Conservation (phyloP, 768 basidiomycete genomes). For the Kwoniella botswanensis region DNA sequence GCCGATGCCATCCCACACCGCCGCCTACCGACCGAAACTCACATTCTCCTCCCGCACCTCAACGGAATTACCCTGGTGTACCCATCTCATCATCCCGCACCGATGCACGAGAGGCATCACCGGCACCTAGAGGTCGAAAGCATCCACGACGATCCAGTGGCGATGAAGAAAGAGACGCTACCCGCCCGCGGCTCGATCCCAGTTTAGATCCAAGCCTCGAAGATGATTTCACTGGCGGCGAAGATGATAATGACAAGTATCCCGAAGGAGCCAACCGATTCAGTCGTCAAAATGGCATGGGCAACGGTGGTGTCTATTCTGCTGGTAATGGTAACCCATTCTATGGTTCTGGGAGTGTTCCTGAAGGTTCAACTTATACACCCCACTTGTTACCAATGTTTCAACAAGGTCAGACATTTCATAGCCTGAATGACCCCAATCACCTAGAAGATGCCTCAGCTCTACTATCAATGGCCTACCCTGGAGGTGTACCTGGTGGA, state of each 20-base stretch:
- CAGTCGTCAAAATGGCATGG: slow-evolving; percentile 32
- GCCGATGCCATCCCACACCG: slow-evolving; percentile 57
- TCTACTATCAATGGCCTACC: slow-evolving; percentile 56
- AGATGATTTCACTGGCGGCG: slow-evolving; percentile 33
- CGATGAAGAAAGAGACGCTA: slow-evolving; percentile 19
- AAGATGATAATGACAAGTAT: slow-evolving; percentile 23
- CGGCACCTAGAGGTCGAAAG: slow-evolving; percentile 27
- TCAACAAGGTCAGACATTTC: slow-evolving; percentile 29
- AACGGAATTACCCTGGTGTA: slow-evolving; percentile 45
- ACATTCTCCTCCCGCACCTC: slow-evolving; percentile 37
- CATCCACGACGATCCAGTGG: slow-evolving; percentile 28
- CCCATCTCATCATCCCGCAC: slow-evolving; percentile 49
- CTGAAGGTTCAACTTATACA: slow-evolving; percentile 40
- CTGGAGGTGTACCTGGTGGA: slow-evolving; percentile 27
- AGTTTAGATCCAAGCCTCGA: slow-evolving; percentile 24
- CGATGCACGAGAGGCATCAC: slow-evolving; percentile 43
- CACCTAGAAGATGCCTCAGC: slow-evolving; percentile 57
- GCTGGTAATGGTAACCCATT: slow-evolving; percentile 22
- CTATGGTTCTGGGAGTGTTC: slow-evolving; percentile 19
- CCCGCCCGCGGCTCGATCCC: slow-evolving; percentile 18
- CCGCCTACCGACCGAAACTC: slow-evolving; percentile 41
- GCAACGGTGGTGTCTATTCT: slow-evolving; percentile 38
- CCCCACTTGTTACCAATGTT: slow-evolving; percentile 50
- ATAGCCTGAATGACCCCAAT: slow-evolving; percentile 37
- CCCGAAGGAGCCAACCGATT: slow-evolving; percentile 25